Evolutionary conservation across 768 basidiomycete species (phyloP).

Genomic region (Phylloporus sp.): DNA sequence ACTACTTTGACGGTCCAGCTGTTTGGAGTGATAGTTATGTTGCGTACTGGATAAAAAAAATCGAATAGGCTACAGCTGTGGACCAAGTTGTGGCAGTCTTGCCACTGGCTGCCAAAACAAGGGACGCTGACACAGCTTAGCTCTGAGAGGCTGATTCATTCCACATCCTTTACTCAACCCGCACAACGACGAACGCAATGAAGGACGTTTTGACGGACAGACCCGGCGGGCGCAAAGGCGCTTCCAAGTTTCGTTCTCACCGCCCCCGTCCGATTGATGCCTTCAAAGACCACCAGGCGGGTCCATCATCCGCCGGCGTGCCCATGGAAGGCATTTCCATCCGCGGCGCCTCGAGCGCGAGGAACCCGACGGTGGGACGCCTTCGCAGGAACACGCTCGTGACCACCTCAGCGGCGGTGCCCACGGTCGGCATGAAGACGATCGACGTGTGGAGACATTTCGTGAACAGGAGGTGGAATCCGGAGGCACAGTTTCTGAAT

Average conservation of each 20-base stretch:
- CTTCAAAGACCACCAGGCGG: constrained; percentile 44
- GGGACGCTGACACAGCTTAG: constrained; percentile 22
- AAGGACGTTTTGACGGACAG: constrained; percentile 58
- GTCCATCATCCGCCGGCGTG: constrained; percentile 34
- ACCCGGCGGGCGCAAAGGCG: constrained; percentile 68
- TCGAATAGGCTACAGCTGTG: too few relatives aligned
- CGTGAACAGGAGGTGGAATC: constrained; percentile 67
- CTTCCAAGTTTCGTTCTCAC: constrained; percentile 57
- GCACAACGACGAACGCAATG: constrained; percentile 57
- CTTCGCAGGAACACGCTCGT: constrained; percentile 57
- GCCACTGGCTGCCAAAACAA: constrained; percentile 20
- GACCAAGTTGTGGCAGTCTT: too few relatives aligned
- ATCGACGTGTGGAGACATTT: constrained; percentile 75
- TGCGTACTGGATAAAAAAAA: constrained; percentile 5
- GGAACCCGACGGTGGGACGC: constrained; percentile 42
- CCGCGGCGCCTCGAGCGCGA: constrained; percentile 55
- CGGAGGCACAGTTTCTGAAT: constrained; percentile 66
- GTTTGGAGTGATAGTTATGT: constrained; percentile 2
- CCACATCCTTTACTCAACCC: constrained; percentile 2
- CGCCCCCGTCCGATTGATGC: constrained; percentile 56
- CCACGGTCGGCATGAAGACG: constrained; percentile 31
- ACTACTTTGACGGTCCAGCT: constrained; percentile 1
- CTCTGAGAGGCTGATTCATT: constrained; percentile 17
- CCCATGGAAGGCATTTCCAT: constrained; percentile 55
- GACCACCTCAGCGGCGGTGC: constrained; percentile 8